A percentile compares a stretch with the other conserved stretches of the same genome.
Conservation (phyloP, 495 filamentous ascomycete genomes). For the Parachaetomium inaequale region DNA sequence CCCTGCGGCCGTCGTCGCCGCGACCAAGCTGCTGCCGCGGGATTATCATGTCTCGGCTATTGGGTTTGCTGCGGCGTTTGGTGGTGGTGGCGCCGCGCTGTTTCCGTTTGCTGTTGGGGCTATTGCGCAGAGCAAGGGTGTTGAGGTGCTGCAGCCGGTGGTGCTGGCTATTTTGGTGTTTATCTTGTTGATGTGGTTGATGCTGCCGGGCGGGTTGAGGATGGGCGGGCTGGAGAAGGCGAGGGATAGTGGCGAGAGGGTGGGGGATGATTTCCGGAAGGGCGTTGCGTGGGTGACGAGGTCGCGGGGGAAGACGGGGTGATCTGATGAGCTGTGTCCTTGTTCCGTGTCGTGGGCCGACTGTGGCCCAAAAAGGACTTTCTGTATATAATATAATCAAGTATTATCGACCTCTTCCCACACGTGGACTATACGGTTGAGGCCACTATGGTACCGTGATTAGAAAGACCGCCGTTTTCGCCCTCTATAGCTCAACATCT, state of each 20-base stretch:
- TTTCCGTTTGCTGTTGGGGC: conserved; percentile 84
- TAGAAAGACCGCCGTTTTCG: no score
- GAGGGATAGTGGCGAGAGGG: conserved; percentile 30
- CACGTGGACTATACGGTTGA: no score
- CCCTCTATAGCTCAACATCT: no score
- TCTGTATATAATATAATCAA: no score
- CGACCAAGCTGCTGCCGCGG: conserved; percentile 75
- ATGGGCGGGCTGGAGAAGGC: conserved; percentile 35
- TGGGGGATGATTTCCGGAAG: conserved; percentile 25
- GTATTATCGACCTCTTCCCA: no score
- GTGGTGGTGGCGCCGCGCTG: conserved; percentile 71
- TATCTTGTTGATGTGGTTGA: conserved; percentile 55
- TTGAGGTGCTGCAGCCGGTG: conserved; percentile 74
- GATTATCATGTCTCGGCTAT: conserved; percentile 78
- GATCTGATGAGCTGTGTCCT: not conserved
- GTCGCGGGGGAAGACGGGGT: not conserved
- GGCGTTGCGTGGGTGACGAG: conserved; percentile 20
- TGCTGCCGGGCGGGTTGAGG: conserved; percentile 31
- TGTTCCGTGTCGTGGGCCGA: not conserved
- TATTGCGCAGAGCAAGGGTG: conserved; percentile 75
- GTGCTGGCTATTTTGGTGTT: conserved; percentile 62
- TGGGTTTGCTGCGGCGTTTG: conserved; percentile 79
- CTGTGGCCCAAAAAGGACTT: no score
- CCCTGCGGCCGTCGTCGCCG: conserved; percentile 71
- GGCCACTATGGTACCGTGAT: no score